Percentiles rank a stretch among this genome's conserved stretches.
Conservation (phyloP, 192 early-diverging fungal species). For the Oehlia diaphana region DNA sequence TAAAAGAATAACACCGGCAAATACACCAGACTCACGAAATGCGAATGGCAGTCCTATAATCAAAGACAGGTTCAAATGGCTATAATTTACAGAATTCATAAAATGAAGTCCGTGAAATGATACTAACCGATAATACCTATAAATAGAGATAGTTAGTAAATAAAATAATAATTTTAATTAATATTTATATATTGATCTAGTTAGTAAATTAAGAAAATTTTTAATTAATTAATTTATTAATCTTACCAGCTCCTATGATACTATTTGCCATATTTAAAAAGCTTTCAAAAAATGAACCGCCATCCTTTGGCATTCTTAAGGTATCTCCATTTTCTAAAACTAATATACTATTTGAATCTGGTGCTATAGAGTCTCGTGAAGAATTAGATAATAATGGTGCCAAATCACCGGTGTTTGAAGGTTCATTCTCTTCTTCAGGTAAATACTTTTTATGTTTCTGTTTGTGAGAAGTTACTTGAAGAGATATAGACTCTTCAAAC, state of each 20-base stretch:
- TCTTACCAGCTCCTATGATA: constrained; percentile 87
- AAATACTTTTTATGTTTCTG: neutral
- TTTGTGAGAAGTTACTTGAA: neutral
- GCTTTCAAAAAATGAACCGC: constrained; percentile 56
- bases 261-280: constrained; percentile 90
- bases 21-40: constrained; percentile 76
- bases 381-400: neutral
- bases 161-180: neutral
- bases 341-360: neutral
- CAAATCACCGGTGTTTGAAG: neutral
- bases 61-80: neutral
- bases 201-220: neutral
- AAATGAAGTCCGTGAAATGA: neutral
- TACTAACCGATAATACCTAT: constrained; percentile 35
- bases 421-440: neutral
- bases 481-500: neutral
- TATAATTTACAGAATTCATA: neutral
- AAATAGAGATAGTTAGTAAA: neutral
- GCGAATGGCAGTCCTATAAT: constrained; percentile 80
- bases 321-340: neutral
- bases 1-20: constrained; percentile 53
- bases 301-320: constrained; percentile 48
- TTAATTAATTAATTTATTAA: neutral
- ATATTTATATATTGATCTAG: neutral
- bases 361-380: neutral